Evolutionary conservation across 2,329 filamentous ascomycete species (phyloP).

Genomic region (Penicillium sp.): DNA sequence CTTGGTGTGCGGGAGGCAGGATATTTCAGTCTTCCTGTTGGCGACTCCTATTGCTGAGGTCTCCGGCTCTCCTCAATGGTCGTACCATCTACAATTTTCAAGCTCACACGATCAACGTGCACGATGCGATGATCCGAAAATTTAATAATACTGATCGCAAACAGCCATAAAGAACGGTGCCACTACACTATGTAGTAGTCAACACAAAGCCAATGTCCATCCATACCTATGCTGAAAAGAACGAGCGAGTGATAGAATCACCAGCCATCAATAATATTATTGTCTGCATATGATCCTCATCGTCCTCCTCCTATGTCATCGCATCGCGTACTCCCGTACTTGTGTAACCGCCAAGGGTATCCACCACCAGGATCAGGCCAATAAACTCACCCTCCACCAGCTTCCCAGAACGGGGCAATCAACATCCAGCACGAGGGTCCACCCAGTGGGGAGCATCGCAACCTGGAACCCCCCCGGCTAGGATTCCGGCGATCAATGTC

Average conservation of each 20-base stretch:
- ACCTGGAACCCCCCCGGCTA: conserved; percentile 1
- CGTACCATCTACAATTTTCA: background rate
- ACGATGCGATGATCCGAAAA: background rate
- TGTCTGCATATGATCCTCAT: background rate
- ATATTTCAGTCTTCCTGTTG: no score
- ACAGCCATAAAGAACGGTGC: background rate
- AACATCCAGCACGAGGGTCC: conserved; percentile 18
- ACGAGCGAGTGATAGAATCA: background rate
- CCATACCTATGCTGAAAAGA: background rate
- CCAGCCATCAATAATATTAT: background rate
- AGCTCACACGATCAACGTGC: background rate
- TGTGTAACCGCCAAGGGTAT: background rate
- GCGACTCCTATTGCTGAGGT: no score
- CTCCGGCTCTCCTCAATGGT: no score
- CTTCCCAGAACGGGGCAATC: conserved; percentile 16
- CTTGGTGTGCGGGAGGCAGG: no score
- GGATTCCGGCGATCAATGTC: conserved; percentile 21
- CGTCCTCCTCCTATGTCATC: background rate
- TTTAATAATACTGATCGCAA: background rate
- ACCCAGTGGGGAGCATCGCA: conserved; percentile 1
- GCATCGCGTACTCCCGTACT: background rate
- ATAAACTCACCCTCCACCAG: conserved; percentile 1
- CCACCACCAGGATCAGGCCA: background rate
- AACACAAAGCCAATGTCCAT: background rate
- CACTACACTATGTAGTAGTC: background rate